A percentile compares a stretch with the other conserved stretches of the same genome.
Evolutionary conservation across 2,329 filamentous ascomycete species (phyloP).

Genomic region (Sporothrix curviconia): DNA sequence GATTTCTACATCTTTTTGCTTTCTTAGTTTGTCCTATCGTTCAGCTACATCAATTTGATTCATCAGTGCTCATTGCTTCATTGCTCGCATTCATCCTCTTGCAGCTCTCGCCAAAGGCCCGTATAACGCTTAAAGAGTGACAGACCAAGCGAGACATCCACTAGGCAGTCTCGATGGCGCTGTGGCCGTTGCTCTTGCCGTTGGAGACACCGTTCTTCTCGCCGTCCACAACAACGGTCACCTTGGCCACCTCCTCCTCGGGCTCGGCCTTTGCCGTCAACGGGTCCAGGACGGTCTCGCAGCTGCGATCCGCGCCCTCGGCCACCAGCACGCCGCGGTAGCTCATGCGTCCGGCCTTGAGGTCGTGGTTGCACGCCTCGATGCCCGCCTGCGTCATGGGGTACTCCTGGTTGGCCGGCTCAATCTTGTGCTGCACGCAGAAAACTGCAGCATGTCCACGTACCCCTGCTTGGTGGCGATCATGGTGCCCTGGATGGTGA

Average conservation of each 20-base stretch:
- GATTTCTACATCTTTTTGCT: no score
- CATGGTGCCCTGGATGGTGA: conserved; percentile 41
- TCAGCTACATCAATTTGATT: no score
- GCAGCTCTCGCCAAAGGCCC: no score
- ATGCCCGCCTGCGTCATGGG: conserved; percentile 51
- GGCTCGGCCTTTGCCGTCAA: neutral
- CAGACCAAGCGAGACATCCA: no score
- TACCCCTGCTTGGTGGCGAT: conserved; percentile 54
- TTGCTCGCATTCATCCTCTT: no score
- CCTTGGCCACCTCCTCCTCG: neutral
- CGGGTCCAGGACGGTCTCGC: neutral
- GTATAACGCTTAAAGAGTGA: no score
- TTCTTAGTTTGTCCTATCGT: no score
- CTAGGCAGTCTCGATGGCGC: neutral
- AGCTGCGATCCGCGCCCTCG: conserved; percentile 6
- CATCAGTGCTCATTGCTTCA: no score
- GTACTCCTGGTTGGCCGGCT: conserved; percentile 49
- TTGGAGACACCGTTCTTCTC: neutral
- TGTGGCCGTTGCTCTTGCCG: neutral
- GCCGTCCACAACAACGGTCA: neutral
- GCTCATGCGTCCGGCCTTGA: conserved; percentile 48
- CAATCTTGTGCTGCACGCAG: conserved; percentile 50
- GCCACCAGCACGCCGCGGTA: conserved; percentile 41
- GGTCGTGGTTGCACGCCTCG: conserved; percentile 43
- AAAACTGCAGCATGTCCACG: conserved; percentile 54